A percentile compares a stretch with the other conserved stretches of the same genome.
Conservation (phyloP, 75 land plant species). For the Sequoia sempervirens region DNA sequence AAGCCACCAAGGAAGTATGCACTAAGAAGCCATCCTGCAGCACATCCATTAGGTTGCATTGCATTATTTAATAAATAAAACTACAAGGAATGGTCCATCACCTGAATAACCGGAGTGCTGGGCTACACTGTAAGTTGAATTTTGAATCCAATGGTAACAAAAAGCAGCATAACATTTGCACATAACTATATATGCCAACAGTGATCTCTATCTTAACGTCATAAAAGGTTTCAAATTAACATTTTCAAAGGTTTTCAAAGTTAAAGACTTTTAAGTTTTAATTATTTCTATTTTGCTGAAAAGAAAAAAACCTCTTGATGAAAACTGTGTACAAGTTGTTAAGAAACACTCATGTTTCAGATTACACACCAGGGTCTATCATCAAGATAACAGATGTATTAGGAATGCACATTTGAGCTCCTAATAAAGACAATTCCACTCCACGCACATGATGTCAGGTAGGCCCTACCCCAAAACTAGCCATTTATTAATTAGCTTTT, state of each 20-base stretch:
- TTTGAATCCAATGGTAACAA: background rate
- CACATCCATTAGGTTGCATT: background rate
- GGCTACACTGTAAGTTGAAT: background rate
- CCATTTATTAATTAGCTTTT: background rate
- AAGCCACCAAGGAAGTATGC: conserved; percentile 91
- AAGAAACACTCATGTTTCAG: background rate
- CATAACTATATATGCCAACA: background rate
- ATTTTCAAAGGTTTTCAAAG: background rate
- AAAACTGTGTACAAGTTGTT: background rate
- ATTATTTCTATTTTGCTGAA: background rate
- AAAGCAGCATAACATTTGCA: background rate
- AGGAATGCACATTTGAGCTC: background rate
- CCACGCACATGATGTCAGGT: background rate
- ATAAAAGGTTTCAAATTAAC: background rate
- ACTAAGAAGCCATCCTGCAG: conserved; percentile 82
- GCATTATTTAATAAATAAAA: background rate
- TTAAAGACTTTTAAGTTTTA: background rate
- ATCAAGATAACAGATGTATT: background rate
- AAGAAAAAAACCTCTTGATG: background rate
- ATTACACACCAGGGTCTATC: background rate
- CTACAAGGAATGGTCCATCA: background rate
- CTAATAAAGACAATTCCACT: background rate
- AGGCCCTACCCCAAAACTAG: background rate
- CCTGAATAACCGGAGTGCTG: background rate
- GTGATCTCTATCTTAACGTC: background rate